phyloP scores from a whole-genome alignment of 768 basidiomycete species.

The Leccinum variicolor region DNA sequence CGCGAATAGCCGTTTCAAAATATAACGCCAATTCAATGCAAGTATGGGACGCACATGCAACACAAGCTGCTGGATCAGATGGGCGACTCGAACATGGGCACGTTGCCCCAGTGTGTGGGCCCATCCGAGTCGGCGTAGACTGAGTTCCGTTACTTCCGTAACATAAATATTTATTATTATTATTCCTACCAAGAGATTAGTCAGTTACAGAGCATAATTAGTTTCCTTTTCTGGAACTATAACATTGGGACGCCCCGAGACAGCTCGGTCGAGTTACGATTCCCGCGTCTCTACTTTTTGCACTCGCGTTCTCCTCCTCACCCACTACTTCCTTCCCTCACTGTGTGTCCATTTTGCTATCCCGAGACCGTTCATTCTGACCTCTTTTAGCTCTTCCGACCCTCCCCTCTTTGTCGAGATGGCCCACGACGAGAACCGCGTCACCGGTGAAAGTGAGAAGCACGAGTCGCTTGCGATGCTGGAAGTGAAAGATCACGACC shows the following conservation, averaged over 20 bases:
- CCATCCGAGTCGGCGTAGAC: background rate
- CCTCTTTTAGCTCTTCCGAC: background rate
- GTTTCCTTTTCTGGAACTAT: background rate
- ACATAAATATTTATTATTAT: background rate
- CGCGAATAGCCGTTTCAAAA: too few relatives aligned
- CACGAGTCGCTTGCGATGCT: constrained; percentile 13
- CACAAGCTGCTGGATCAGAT: background rate
- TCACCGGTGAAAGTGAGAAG: constrained; percentile 15
- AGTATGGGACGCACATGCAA: background rate
- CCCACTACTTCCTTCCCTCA: background rate
- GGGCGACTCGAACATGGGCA: background rate
- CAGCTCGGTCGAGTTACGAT: background rate
- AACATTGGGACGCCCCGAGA: background rate
- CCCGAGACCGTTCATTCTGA: background rate
- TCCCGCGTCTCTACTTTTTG: background rate
- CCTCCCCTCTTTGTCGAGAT: constrained; percentile 5
- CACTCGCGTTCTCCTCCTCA: background rate
- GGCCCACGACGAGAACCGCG: constrained; percentile 20
- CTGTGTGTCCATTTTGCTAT: constrained; percentile 1
- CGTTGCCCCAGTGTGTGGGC: background rate
- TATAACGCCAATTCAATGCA: too few relatives aligned
- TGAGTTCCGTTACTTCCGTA: background rate
- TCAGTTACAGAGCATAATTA: background rate
- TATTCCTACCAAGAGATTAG: background rate
- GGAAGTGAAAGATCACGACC: constrained; percentile 17